Base-by-base conservation (phyloP, 495 filamentous ascomycete species). In the Apodospora peruviana region DNA sequence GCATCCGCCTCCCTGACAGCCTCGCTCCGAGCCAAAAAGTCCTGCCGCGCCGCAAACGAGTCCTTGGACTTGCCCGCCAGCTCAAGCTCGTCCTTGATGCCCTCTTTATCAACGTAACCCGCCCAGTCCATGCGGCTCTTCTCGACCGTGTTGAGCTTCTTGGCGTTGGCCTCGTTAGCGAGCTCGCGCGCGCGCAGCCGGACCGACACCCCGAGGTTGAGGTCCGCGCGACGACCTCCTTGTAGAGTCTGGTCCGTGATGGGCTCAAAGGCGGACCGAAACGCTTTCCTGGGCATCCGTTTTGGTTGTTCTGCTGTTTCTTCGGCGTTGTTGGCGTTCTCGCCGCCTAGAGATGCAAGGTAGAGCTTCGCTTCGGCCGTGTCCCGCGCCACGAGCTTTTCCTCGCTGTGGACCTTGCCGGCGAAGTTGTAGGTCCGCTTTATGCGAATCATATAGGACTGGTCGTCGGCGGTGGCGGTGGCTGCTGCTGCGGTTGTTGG, bases 91-190 rank as follows among this genome's bases (percentile, higher is more conserved):
- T 96, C 93, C 57, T 83, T 83, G 68, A 98, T 85, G 2, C 93
- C 94, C 55, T 91, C 86, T 48, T 89, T 77, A 60, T 97, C 91
- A 40, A 97, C 94, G 59, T 88, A 95, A 37, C 85, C 85, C 3
- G 88, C 89, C 93, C 93, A 98, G 63, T 98, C 93, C 71, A 96
- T 76, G 43, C 87, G 77, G 29, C 86, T 91, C 73, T 98, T 98
- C 71, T 97, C 90, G 19, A 98, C 85, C 1, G 91, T 95, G 63
- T 95, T 97, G 60, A 97, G 78, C 61, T 96, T 96, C 61, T 85
- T 82, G 40, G 86, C 85, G 48, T 77, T 77, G 4, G 74, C 73
- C 23, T 57, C 55, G n/a, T 59, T 58, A 9, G 62, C 57, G 36
- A 52, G 44, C 52, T 75, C 73, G 18, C 71, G 64, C 17, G 68